Percentiles rank a stretch among this genome's conserved stretches.
These are phyloP conservation scores for Isabelozyma rhagii DNA, from an alignment of 805 yeast genomes.

Conservation along the genomic window DNA sequence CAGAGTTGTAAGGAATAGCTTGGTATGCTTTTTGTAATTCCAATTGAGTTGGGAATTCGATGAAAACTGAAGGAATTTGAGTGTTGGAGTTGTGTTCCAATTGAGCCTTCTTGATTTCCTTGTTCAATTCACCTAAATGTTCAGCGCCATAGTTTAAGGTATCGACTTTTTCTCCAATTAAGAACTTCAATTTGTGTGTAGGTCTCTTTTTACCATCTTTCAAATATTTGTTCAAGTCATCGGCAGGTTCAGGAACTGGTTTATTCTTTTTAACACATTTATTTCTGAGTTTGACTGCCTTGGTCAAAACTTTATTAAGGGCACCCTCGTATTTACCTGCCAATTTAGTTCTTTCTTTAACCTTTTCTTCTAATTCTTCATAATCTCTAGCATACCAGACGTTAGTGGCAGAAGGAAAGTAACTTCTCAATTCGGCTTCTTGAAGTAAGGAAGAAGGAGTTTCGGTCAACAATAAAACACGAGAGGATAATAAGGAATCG, in stretches of 20 bases:
- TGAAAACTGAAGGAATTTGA: constrained; percentile 65
- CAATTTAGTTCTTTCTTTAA: constrained; percentile 62
- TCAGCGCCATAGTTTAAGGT: constrained; percentile 73
- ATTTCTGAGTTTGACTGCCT: constrained; percentile 53
- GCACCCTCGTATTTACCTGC: constrained; percentile 62
- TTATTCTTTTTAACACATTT: constrained; percentile 59
- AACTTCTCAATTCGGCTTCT: constrained; percentile 49
- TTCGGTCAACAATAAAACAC: constrained; percentile 72
- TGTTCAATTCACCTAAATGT: constrained; percentile 65
- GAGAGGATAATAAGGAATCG: constrained; percentile 64
- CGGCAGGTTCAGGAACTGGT: constrained; percentile 52
- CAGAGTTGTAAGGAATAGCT: constrained; percentile 58
- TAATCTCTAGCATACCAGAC: constrained; percentile 66
- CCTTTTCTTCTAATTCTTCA: constrained; percentile 50
- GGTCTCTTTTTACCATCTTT: constrained; percentile 73
- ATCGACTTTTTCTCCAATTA: constrained; percentile 81
- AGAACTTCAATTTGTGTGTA: constrained; percentile 66
- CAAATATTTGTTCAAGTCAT: constrained; percentile 61
- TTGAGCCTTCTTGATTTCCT: constrained; percentile 60
- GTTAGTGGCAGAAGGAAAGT: constrained; percentile 61
- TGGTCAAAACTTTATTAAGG: constrained; percentile 56
- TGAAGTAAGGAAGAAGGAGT: constrained; percentile 48
- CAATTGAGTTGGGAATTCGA: constrained; percentile 79
- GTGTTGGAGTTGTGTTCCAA: constrained; percentile 46
- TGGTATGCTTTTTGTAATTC: constrained; percentile 90